Percentiles rank a stretch among this genome's conserved stretches.
Evolutionary conservation across 495 filamentous ascomycete species (phyloP).

Genomic region (Neurospora sp.): DNA sequence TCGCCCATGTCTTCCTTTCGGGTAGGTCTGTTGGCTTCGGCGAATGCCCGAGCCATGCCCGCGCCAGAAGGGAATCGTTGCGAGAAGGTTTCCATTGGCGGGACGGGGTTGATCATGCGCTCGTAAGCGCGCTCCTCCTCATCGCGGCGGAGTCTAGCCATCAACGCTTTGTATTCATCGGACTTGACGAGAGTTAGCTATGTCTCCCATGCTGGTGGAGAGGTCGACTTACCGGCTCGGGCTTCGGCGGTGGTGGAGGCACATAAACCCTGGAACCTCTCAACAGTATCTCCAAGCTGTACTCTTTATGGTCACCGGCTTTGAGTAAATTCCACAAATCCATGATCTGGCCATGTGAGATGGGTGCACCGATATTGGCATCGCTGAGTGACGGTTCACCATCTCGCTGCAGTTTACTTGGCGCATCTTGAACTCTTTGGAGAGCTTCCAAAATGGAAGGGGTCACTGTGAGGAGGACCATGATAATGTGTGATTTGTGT

Average conservation of each 20-base stretch:
- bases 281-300: slow-evolving; percentile 54
- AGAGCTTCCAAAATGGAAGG: slow-evolving; percentile 56
- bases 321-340: slow-evolving; percentile 50
- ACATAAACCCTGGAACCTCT: slow-evolving; percentile 63
- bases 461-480: slow-evolving; percentile 77
- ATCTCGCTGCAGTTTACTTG: slow-evolving; percentile 2
- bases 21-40: slow-evolving; percentile 31
- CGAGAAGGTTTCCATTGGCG: slow-evolving; percentile 44
- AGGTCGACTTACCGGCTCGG: slow-evolving; percentile 54
- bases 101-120: slow-evolving; percentile 55
- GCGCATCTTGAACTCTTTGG: slow-evolving; percentile 13
- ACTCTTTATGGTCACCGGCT: slow-evolving; percentile 15
- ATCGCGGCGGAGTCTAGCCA: slow-evolving; percentile 71
- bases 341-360: slow-evolving; percentile 73
- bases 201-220: not conserved
- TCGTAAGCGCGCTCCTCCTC: slow-evolving; percentile 73
- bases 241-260: slow-evolving; percentile 66
- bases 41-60: slow-evolving; percentile 37
- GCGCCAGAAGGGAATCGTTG: slow-evolving; percentile 45
- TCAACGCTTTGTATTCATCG: slow-evolving; percentile 78
- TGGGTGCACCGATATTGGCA: slow-evolving; percentile 51
- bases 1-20: slow-evolving; percentile 33
- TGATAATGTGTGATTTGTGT: slow-evolving; percentile 18
- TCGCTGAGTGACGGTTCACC: slow-evolving; percentile 35
- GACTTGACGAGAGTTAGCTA: slow-evolving; percentile 19